These are phyloP conservation scores for Apiotrichum brassicae DNA, from an alignment of 1,284 basidiomycete genomes.

Conservation along the genomic window DNA sequence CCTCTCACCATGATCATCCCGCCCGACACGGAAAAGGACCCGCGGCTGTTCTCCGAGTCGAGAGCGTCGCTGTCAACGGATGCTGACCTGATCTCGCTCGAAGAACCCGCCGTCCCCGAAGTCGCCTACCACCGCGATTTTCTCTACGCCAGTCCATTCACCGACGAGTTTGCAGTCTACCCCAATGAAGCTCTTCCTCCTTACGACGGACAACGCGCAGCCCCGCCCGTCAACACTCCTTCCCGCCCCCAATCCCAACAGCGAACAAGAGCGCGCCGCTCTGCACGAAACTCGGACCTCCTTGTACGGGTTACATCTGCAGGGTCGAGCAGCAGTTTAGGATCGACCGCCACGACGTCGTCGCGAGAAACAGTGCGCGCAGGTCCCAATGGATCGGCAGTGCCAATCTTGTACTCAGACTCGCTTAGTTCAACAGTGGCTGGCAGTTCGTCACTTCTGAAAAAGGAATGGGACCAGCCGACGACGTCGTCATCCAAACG, in stretches of 20 bases:
- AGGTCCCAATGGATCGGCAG: conserved; percentile 9
- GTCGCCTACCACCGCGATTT: conserved; percentile 14
- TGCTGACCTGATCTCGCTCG: conserved; percentile 4
- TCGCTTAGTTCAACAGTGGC: background rate
- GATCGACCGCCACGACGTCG: background rate
- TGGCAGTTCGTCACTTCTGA: background rate
- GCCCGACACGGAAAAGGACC: conserved; percentile 46
- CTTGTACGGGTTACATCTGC: background rate
- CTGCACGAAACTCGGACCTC: background rate
- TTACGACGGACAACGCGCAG: conserved; percentile 22
- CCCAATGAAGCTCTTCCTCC: conserved; percentile 35
- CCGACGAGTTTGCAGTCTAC: conserved; percentile 19
- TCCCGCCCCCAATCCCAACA: background rate
- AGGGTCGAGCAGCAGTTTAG: background rate
- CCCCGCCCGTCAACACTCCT: no score
- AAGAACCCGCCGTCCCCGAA: conserved; percentile 12
- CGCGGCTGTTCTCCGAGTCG: conserved; percentile 30
- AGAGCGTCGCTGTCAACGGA: conserved; percentile 4
- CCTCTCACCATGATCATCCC: conserved; percentile 43
- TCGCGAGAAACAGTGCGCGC: background rate
- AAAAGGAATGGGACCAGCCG: conserved; percentile 27
- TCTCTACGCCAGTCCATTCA: conserved; percentile 11
- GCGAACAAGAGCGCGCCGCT: background rate
- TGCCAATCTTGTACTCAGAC: background rate
- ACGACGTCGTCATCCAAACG: background rate